Percentiles rank a stretch among this genome's conserved stretches.
Evolutionary conservation across 2,329 filamentous ascomycete species (phyloP).

Genomic region (Aspergillus unguis): DNA sequence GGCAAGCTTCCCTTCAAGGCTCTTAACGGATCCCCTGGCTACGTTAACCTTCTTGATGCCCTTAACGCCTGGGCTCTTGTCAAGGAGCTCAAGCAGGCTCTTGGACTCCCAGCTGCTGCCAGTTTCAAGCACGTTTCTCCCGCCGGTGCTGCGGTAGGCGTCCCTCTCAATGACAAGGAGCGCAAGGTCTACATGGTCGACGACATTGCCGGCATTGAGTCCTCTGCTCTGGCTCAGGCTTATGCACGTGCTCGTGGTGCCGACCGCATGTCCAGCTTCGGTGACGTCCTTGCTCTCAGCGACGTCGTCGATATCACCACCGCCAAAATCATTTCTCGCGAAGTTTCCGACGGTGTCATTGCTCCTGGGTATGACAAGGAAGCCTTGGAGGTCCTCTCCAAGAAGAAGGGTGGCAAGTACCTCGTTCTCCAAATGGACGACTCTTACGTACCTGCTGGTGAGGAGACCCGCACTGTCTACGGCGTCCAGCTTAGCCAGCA

Average conservation of each 20-base stretch:
- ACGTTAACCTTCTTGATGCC: conserved; percentile 95
- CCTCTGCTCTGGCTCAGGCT: conserved; percentile 82
- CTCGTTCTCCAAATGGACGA: conserved; percentile 93
- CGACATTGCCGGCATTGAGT: conserved; percentile 85
- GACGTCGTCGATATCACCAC: conserved; percentile 88
- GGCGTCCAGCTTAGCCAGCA: conserved; percentile 84
- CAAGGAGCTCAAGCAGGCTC: conserved; percentile 87
- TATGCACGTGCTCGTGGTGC: conserved; percentile 94
- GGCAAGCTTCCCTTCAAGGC: conserved; percentile 90
- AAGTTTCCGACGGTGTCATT: conserved; percentile 96
- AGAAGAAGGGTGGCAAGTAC: conserved; percentile 98
- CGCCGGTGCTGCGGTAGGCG: conserved; percentile 89
- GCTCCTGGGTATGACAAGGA: conserved; percentile 81
- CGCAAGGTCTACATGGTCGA: conserved; percentile 98
- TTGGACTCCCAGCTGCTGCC: conserved; percentile 84
- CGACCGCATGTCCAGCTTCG: conserved; percentile 98
- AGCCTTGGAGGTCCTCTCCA: conserved; percentile 85
- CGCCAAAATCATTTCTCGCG: conserved; percentile 94
- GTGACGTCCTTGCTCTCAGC: conserved; percentile 90
- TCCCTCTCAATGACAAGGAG: conserved; percentile 80
- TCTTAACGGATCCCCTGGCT: conserved; percentile 82
- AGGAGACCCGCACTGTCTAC: conserved; percentile 84
- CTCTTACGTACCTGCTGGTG: conserved; percentile 68
- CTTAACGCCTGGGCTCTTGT: conserved; percentile 97
- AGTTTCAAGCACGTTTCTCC: conserved; percentile 99